Evolutionary conservation across 2,329 filamentous ascomycete species (phyloP).

Genomic region (Colletotrichum spinosum): DNA sequence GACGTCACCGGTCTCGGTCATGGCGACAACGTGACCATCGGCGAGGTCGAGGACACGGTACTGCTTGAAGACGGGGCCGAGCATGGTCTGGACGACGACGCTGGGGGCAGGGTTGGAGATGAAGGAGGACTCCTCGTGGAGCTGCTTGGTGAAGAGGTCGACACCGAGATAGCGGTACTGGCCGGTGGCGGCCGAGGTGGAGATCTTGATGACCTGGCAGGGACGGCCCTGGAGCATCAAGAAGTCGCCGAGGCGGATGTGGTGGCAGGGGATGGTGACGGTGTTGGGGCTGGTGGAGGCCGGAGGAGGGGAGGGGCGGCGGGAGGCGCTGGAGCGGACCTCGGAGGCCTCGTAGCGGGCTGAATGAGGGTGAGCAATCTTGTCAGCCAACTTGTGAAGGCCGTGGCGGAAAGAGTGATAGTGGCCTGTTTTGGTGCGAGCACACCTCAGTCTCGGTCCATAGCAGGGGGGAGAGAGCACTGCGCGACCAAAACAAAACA

Average conservation of each 20-base stretch:
- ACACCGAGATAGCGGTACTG: conserved; percentile 99
- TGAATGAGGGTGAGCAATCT: conserved; percentile 59
- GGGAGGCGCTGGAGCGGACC: conserved; percentile 48
- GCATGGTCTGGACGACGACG: conserved; percentile 99
- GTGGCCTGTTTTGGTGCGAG: conserved; percentile 55
- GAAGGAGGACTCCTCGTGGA: conserved; percentile 98
- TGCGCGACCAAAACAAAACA: conserved; percentile 36
- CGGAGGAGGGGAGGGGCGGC: conserved; percentile 45
- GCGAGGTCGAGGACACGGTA: conserved; percentile 99
- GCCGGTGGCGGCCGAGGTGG: conserved; percentile 95
- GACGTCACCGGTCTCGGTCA: conserved; percentile 99
- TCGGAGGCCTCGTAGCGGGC: conserved; percentile 59
- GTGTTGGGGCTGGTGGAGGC: conserved; percentile 73
- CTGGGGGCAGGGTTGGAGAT: conserved; percentile 96
- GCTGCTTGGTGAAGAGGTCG: conserved; percentile 99
- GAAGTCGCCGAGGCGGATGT: conserved; percentile 99
- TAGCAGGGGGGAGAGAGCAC: conserved; percentile 30
- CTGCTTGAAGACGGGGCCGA: conserved; percentile 99
- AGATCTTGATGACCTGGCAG: conserved; percentile 99
- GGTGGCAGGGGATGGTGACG: conserved; percentile 98
- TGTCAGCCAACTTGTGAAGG: conserved; percentile 68
- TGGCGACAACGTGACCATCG: conserved; percentile 88
- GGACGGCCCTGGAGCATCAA: conserved; percentile 98
- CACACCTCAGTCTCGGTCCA: conserved; percentile 34
- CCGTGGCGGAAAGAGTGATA: conserved; percentile 70